A percentile compares a stretch with the other conserved stretches of the same genome.
Conservation (phyloP, 225 moss, liverwort and hornwort genomes). For the Physcomitrium patens region DNA sequence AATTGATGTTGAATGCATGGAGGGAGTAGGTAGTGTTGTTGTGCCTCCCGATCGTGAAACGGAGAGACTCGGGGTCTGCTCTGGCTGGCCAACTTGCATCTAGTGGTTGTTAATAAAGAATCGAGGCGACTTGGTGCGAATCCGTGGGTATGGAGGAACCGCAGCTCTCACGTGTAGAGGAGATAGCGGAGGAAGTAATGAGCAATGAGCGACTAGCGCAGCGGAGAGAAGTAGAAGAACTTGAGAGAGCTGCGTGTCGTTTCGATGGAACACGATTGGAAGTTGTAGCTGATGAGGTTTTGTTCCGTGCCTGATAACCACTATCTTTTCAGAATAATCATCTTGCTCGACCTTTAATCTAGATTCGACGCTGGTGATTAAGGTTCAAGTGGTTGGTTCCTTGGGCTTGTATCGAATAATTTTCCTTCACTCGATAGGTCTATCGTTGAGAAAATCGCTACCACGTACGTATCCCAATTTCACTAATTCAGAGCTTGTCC, state of each 20-base stretch:
- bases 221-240: conserved; percentile 39
- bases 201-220: conserved; percentile 35
- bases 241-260: conserved; percentile 24
- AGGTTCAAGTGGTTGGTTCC: neutral
- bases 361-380: neutral
- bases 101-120: neutral
- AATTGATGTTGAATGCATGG: neutral
- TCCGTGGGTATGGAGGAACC: conserved; percentile 29
- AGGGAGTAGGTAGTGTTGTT: neutral
- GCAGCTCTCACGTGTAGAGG: conserved; percentile 41
- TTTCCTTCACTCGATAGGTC: neutral
- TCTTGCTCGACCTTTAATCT: neutral
- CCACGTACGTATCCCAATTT: neutral
- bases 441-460: neutral
- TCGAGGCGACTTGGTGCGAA: conserved; percentile 16
- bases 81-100: neutral
- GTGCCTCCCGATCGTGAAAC: neutral
- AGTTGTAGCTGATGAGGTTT: conserved; percentile 59
- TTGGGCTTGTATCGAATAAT: neutral
- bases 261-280: conserved; percentile 47
- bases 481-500: neutral
- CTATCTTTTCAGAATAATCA: neutral
- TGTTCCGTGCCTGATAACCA: neutral
- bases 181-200: conserved; percentile 50
- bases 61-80: neutral